Percentiles rank a stretch among this genome's conserved stretches.
Evolutionary conservation across 352 stramenopile species (phyloP).

Genomic region (Vaucheria bursata): DNA sequence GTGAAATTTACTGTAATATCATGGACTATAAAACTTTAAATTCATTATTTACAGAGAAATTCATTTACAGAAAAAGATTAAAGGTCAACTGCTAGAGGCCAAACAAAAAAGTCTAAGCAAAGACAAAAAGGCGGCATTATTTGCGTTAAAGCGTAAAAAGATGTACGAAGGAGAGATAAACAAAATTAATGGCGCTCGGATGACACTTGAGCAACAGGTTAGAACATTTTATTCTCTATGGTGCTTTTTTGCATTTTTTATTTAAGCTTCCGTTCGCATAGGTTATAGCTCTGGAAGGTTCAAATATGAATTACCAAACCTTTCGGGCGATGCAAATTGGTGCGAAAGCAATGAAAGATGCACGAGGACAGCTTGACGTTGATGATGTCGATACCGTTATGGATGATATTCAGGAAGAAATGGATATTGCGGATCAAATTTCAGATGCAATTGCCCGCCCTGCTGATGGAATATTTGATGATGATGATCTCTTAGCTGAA

Average conservation of each 20-base stretch:
- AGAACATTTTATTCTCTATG: no score
- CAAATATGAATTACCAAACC: slow-evolving; percentile 89
- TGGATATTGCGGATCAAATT: slow-evolving; percentile 48
- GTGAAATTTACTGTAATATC: neutral
- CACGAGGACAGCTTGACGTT: slow-evolving; percentile 85
- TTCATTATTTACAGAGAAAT: slow-evolving; percentile 59
- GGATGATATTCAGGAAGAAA: slow-evolving; percentile 41
- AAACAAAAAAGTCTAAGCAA: slow-evolving; percentile 90
- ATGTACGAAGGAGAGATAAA: slow-evolving; percentile 94
- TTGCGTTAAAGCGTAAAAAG: slow-evolving; percentile 96
- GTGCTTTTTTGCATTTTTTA: neutral
- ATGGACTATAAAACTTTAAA: neutral
- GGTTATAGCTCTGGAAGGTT: slow-evolving; percentile 74
- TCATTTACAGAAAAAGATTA: slow-evolving; percentile 93
- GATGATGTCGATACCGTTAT: slow-evolving; percentile 83
- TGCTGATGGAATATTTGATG: slow-evolving; percentile 46
- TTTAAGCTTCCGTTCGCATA: no score
- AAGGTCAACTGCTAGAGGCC: slow-evolving; percentile 76
- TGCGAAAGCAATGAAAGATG: slow-evolving; percentile 85
- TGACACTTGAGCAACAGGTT: slow-evolving; percentile 87
- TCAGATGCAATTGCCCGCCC: slow-evolving; percentile 45
- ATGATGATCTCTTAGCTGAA: slow-evolving; percentile 47
- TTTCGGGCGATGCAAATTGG: slow-evolving; percentile 84
- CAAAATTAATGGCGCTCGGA: slow-evolving; percentile 90
- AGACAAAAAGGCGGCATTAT: slow-evolving; percentile 93